Percentiles rank a stretch among this genome's conserved stretches.
Evolutionary conservation across 805 yeast species (phyloP).

Genomic region (Komagataella kurtzmanii): DNA sequence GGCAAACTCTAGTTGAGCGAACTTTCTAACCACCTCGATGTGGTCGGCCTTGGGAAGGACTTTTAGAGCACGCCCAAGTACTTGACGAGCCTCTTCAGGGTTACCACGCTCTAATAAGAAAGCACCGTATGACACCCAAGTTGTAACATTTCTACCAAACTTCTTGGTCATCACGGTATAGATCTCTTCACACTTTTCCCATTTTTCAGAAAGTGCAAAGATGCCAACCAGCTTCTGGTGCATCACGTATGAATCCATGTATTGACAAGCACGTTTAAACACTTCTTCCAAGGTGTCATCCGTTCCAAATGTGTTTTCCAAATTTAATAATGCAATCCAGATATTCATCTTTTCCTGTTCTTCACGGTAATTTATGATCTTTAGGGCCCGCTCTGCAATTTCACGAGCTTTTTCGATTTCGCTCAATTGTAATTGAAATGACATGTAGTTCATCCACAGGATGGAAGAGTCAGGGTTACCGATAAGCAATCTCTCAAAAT

Average conservation of each 20-base stretch:
- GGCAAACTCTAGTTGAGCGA: conserved; percentile 76
- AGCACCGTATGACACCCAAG: conserved; percentile 78
- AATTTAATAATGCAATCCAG: conserved; percentile 89
- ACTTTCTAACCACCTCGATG: conserved; percentile 71
- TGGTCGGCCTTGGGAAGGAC: conserved; percentile 60
- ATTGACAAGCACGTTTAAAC: conserved; percentile 77
- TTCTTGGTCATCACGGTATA: conserved; percentile 62
- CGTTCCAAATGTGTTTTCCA: conserved; percentile 89
- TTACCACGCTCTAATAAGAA: conserved; percentile 50
- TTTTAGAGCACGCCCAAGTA: conserved; percentile 65
- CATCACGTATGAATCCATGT: conserved; percentile 79
- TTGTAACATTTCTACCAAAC: conserved; percentile 56
- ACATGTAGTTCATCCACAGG: conserved; percentile 96
- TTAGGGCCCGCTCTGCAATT: conserved; percentile 83
- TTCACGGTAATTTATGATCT: conserved; percentile 80
- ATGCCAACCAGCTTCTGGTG: conserved; percentile 72
- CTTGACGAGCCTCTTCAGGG: conserved; percentile 50
- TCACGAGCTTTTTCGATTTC: conserved; percentile 92
- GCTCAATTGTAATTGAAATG: conserved; percentile 89
- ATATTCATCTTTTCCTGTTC: conserved; percentile 88
- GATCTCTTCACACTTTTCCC: conserved; percentile 53
- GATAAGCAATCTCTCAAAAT: conserved; percentile 82
- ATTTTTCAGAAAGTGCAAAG: conserved; percentile 60
- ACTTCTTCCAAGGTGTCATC: conserved; percentile 68
- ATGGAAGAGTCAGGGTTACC: conserved; percentile 92